phyloP scores from a whole-genome alignment of 2,329 filamentous ascomycete species.

The Talaromyces funiculosus region DNA sequence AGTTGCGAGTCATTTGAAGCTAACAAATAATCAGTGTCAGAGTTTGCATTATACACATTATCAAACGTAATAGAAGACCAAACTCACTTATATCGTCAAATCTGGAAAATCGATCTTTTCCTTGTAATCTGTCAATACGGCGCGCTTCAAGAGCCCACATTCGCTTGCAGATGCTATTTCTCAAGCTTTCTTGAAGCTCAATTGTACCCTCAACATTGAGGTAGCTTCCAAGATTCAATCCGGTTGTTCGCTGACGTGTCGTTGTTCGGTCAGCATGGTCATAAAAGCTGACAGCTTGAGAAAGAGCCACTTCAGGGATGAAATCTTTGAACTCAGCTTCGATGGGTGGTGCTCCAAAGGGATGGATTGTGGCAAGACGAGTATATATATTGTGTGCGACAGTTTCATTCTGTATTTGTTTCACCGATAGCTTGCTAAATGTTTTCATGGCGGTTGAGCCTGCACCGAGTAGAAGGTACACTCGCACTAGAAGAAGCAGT shows the following conservation, averaged over 20 bases:
- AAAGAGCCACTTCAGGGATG: conserved; percentile 36
- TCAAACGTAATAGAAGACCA: background rate
- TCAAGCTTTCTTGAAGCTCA: conserved; percentile 34
- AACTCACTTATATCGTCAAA: conserved; percentile 36
- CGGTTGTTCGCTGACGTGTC: conserved; percentile 31
- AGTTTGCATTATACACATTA: background rate
- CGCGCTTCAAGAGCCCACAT: conserved; percentile 41
- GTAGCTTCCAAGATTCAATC: conserved; percentile 39
- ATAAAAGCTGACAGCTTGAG: conserved; percentile 39
- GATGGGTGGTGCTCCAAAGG: conserved; percentile 36
- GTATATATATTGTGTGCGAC: conserved; percentile 45
- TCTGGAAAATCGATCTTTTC: conserved; percentile 30
- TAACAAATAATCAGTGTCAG: conserved; percentile 15
- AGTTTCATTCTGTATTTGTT: conserved; percentile 46
- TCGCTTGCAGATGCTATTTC: conserved; percentile 36
- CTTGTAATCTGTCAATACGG: conserved; percentile 36
- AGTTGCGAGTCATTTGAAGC: conserved; percentile 26
- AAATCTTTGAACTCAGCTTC: conserved; percentile 39
- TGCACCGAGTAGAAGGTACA: conserved; percentile 41
- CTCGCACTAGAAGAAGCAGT: conserved; percentile 39
- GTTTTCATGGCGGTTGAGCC: conserved; percentile 42
- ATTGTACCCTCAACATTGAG: conserved; percentile 40
- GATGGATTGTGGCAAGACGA: conserved; percentile 44
- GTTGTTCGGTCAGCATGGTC: conserved; percentile 35
- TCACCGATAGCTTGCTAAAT: conserved; percentile 43